Evolutionary conservation across 1,284 basidiomycete genomes (phyloP).

Genomic region (Mycena sp.): DNA sequence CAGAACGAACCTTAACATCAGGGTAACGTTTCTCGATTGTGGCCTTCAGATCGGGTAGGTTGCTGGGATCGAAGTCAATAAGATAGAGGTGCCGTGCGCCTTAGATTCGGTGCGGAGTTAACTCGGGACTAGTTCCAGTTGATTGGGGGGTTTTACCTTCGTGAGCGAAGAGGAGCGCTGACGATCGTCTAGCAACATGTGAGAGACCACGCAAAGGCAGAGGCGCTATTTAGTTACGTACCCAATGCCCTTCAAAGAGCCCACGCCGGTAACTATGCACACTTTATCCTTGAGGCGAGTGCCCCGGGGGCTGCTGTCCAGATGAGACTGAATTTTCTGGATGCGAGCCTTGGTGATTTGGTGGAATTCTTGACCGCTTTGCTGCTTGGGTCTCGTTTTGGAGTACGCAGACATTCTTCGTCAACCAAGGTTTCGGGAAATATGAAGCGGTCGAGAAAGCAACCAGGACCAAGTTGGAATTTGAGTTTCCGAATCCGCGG

Average conservation of each 20-base stretch:
- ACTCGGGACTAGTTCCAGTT: background rate
- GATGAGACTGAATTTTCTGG: conserved; percentile 75
- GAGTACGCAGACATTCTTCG: conserved; percentile 29
- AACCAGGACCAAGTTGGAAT: no score
- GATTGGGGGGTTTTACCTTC: conserved; percentile 63
- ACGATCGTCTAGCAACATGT: conserved; percentile 67
- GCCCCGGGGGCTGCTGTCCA: conserved; percentile 63
- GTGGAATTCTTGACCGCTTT: conserved; percentile 56
- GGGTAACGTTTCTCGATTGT: conserved; percentile 77
- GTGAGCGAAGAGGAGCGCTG: conserved; percentile 81
- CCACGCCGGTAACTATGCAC: conserved; percentile 91
- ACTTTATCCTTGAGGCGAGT: conserved; percentile 81
- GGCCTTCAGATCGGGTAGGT: conserved; percentile 77
- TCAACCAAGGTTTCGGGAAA: no score
- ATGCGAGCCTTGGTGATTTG: conserved; percentile 71
- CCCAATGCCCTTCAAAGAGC: conserved; percentile 86
- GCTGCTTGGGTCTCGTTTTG: conserved; percentile 25
- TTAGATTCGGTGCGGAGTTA: conserved; percentile 42
- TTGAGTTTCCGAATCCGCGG: no score
- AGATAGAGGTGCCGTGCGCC: conserved; percentile 89
- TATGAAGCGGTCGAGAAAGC: no score
- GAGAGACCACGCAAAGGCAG: conserved; percentile 13
- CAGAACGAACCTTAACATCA: conserved; percentile 73
- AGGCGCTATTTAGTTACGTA: conserved; percentile 6
- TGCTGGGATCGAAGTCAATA: conserved; percentile 78